phyloP scores from a whole-genome alignment of 208 protist species.

The Leishmania martiniquensis region DNA sequence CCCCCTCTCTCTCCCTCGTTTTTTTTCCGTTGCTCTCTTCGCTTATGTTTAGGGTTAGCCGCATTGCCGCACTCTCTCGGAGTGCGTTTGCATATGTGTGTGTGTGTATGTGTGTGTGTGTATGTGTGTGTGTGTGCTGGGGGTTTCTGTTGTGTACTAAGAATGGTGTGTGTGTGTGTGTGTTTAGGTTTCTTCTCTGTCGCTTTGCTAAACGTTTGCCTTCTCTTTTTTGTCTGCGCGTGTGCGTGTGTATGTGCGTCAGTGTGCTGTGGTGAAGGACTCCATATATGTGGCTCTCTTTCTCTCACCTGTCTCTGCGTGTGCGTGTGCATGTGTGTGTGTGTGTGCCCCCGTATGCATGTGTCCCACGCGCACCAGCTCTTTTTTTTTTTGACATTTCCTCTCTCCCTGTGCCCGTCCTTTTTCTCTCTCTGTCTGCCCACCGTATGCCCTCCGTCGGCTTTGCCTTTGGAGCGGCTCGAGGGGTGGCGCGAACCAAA shows the following conservation, averaged over 20 bases:
- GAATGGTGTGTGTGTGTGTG: neutral
- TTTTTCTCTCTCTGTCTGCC: neutral
- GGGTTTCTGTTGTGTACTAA: neutral
- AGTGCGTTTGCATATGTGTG: neutral
- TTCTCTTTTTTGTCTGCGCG: neutral
- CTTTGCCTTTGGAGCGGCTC: no score
- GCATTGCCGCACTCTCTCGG: no score
- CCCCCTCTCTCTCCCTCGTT: neutral
- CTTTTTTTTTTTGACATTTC: neutral
- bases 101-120: neutral
- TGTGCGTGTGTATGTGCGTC: no score
- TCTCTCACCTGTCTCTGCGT: neutral
- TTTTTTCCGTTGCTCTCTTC: neutral
- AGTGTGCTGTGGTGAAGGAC: no score
- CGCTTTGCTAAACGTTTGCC: neutral
- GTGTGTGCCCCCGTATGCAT: neutral
- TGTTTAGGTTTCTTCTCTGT: no score
- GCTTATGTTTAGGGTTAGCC: no score
- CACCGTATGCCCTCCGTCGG: neutral
- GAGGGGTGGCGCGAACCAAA: no score
- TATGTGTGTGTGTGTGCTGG: neutral
- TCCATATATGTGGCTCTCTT: neutral
- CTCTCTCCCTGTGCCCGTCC: neutral
- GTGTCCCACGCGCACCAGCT: neutral
- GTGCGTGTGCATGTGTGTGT: neutral